A percentile compares a stretch with the other conserved stretches of the same genome.
Conservation (phyloP, 106 monocot species). For the Dioscorea alata region DNA sequence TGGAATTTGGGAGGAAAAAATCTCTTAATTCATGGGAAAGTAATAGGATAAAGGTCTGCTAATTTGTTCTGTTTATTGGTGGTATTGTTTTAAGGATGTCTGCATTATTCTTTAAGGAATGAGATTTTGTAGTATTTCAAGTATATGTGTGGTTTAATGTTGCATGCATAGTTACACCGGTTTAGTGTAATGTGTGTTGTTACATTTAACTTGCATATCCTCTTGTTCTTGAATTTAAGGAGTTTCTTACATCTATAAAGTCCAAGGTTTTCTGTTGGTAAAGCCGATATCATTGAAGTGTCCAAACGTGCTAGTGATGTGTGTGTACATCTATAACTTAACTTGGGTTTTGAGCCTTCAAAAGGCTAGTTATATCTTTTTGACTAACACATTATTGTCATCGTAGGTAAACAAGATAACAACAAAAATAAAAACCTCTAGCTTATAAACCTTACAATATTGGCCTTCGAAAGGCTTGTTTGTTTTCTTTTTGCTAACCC, state of each 20-base stretch:
- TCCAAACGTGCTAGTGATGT: conserved; percentile 90
- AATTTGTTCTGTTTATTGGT: not conserved
- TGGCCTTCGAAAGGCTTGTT: too few species aligned
- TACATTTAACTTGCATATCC: not conserved
- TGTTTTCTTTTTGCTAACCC: too few species aligned
- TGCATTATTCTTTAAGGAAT: too few species aligned
- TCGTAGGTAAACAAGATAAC: too few species aligned
- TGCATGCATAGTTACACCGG: too few species aligned
- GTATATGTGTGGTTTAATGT: too few species aligned
- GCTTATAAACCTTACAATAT: too few species aligned
- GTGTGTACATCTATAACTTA: conserved; percentile 18
- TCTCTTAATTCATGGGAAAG: conserved; percentile 93
- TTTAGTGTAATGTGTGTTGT: too few species aligned
- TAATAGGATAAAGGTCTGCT: conserved; percentile 70
- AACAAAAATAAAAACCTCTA: too few species aligned
- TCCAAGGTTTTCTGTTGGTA: conserved; percentile 63
- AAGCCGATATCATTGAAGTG: conserved; percentile 62
- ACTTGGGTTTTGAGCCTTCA: not conserved
- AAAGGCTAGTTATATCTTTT: not conserved
- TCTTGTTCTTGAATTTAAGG: conserved; percentile 36
- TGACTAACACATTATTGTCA: too few species aligned
- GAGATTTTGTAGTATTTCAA: too few species aligned
- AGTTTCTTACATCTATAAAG: conserved; percentile 50
- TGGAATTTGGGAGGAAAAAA: conserved; percentile 99
- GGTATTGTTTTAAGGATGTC: too few species aligned